A percentile compares a stretch with the other conserved stretches of the same genome.
Conservation (phyloP, 83 land plant species). For the Diphasiastrum complanatum region DNA sequence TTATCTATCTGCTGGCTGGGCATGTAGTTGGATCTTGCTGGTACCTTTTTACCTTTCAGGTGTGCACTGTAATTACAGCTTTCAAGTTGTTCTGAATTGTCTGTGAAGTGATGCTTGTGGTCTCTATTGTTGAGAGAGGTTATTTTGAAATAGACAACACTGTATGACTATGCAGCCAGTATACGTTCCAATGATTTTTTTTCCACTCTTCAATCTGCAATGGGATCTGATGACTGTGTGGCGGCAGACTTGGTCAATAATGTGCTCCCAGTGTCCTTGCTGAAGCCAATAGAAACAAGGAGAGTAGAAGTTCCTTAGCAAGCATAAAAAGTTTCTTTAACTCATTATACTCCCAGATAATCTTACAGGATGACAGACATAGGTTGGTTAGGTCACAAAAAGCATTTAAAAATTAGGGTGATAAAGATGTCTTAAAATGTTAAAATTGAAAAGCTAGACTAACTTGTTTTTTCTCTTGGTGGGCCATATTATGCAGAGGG, state of each 20-base stretch:
- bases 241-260: too few species aligned
- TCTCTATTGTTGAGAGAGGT: background rate
- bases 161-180: background rate
- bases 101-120: background rate
- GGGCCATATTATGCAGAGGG: background rate
- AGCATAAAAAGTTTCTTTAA: background rate
- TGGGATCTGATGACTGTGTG: too few species aligned
- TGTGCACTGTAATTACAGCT: background rate
- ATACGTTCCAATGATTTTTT: too few species aligned
- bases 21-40: background rate
- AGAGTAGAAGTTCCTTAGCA: background rate
- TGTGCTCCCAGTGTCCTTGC: too few species aligned
- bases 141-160: background rate
- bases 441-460: too few species aligned
- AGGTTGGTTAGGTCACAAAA: background rate
- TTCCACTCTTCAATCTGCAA: too few species aligned
- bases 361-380: background rate
- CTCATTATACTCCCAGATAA: background rate
- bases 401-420: background rate
- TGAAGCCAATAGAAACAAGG: too few species aligned
- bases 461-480: too few species aligned
- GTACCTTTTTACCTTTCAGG: background rate
- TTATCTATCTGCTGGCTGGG: background rate
- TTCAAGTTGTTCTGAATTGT: background rate
- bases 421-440: background rate